Evolutionary conservation across 106 monocot species (phyloP), one percentile per base, ranked within the genome.

Genomic region (Xerophyta viscosa): DNA sequence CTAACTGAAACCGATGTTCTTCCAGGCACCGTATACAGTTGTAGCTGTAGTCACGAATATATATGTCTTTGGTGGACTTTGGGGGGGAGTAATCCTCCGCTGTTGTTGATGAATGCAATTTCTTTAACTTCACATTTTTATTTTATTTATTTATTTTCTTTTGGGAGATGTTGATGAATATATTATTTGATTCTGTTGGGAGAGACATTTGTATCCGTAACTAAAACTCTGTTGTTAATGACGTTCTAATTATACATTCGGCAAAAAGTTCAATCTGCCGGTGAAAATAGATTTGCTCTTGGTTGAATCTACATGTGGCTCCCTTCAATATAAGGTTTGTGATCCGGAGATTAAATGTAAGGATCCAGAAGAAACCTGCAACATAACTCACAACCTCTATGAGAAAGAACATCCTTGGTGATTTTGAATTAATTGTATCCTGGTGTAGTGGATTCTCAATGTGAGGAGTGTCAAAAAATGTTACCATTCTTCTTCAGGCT

Each of bases 21-120:
- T 70, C 19, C 73, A 96, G 96, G 79, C 96, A 96, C 53, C 81
- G 96, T 11, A 96, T 88, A 79, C 89, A 66, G 76, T 88, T 65
- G 84, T 71, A 15, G 70, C 71, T 73, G 58, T 96, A 31, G 96
- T 66, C 47, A 54, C 64, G 36, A 67, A 79, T 58, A 79, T 96
- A 50, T 89, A 79, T 66, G 82, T 89, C 25, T 96, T 89, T 75
- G 96, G 96, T 24, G 96, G 96, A 45, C 81, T 96, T 52, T 66
- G 66, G 73, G 45, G 68, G 78, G 96, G 73, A 60, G 51, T 49
- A 23, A 74, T 96, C 26, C 77, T 71, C 73, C 85, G 85, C 10
- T 73, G 61, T 96, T 48, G 24, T 96, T 53, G 88, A 88, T 17
- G 96, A 88, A 48, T 96, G 96, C 41, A 88, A 88, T 47, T 27